Conservation (phyloP, 73 alveolate genomes). For the Effrenium voratum region DNA sequence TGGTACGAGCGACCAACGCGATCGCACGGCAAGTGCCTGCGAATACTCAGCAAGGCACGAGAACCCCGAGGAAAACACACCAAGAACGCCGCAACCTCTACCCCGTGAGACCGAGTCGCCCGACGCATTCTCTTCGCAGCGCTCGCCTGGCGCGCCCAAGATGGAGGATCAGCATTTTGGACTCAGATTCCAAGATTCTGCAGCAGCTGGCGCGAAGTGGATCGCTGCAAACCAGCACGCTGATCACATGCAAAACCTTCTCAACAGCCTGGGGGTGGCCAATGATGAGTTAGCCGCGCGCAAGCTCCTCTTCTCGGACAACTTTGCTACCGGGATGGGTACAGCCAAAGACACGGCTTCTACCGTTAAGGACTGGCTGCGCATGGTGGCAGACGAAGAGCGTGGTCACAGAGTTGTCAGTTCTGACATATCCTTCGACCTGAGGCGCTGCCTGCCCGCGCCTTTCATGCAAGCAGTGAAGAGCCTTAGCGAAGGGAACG, state of each 20-base stretch:
- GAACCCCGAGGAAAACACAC: too few relatives aligned
- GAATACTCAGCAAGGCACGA: too few relatives aligned
- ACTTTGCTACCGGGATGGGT: not conserved
- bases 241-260: not conserved
- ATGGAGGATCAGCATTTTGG: not conserved
- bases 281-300: not conserved
- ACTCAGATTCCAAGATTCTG: not conserved
- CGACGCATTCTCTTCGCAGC: not conserved
- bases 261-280: not conserved
- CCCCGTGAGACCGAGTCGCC: not conserved
- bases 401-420: not conserved
- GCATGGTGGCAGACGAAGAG: not conserved
- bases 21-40: too few relatives aligned
- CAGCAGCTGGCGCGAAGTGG: not conserved
- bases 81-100: not conserved
- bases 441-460: not conserved
- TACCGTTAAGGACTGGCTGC: not conserved
- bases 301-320: not conserved
- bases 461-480: not conserved
- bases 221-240: not conserved
- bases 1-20: too few relatives aligned
- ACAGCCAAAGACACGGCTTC: not conserved
- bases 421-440: not conserved
- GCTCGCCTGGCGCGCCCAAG: conserved; percentile 10
- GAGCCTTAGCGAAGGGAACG: not conserved